These are phyloP conservation scores for Tanacetum coccineum DNA, from an alignment of 129 eudicot genomes.

Conservation along the genomic window DNA sequence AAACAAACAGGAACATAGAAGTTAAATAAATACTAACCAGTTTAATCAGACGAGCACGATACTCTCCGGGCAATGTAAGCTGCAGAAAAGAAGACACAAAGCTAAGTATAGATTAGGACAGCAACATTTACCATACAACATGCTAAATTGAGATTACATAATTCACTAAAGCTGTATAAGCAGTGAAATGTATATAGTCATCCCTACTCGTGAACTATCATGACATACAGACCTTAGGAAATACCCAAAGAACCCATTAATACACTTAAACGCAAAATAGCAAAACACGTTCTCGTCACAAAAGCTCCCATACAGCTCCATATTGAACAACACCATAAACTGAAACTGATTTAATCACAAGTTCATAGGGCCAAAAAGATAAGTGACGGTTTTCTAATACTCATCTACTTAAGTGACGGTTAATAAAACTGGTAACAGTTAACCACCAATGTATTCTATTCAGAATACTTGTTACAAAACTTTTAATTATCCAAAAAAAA, in stretches of 20 bases:
- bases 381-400: no score
- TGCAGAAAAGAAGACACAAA: conserved; percentile 34
- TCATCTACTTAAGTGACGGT: no score
- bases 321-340: no score
- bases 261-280: background rate
- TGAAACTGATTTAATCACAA: no score
- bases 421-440: no score
- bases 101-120: conserved; percentile 4
- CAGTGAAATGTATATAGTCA: background rate
- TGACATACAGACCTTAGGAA: background rate
- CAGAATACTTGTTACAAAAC: conserved; percentile 5
- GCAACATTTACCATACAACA: conserved; percentile 10
- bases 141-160: background rate
- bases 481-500: background rate
- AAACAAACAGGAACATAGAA: conserved; percentile 2
- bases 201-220: background rate
- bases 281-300: background rate
- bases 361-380: no score
- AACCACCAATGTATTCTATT: no score
- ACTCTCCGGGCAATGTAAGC: conserved; percentile 79
- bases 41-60: conserved; percentile 76
- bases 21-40: conserved; percentile 48
- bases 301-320: background rate
- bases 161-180: conserved; percentile 8
- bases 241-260: background rate